Percentiles rank a stretch among this genome's conserved stretches.
Conservation (phyloP, 148 eudicot genomes). For the Fagopyrum esculentum region DNA sequence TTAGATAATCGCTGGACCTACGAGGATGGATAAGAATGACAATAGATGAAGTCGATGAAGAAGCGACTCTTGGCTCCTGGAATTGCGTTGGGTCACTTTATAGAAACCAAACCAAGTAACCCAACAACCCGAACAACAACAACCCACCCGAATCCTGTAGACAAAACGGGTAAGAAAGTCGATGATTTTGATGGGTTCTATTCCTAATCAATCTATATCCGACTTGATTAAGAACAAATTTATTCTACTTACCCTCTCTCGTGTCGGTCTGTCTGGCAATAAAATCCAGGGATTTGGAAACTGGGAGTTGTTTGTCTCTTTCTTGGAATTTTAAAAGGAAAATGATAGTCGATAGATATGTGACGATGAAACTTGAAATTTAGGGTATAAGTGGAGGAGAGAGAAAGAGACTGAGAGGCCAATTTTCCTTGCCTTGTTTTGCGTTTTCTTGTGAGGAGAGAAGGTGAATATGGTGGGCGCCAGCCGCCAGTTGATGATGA, state of each 20-base stretch:
- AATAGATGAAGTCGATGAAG: neutral
- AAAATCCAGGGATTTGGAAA: slow-evolving; percentile 2
- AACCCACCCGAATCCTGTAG: neutral
- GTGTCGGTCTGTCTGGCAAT: neutral
- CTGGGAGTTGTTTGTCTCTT: slow-evolving; percentile 4
- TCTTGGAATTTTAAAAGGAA: neutral
- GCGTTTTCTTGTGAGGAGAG: neutral
- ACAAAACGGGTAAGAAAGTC: neutral
- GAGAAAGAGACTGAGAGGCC: neutral
- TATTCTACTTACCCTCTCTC: neutral
- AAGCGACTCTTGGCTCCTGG: slow-evolving; percentile 8
- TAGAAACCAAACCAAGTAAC: neutral
- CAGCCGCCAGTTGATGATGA: neutral
- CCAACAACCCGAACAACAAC: neutral
- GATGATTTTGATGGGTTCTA: neutral
- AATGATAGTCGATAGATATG: slow-evolving; percentile 4
- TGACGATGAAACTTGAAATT: neutral
- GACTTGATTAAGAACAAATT: neutral
- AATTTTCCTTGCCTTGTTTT: neutral
- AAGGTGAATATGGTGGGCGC: neutral
- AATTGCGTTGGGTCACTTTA: slow-evolving; percentile 8
- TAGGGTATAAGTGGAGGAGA: neutral
- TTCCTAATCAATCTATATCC: neutral
- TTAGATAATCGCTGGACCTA: neutral
- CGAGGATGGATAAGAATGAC: slow-evolving; percentile 5